These are phyloP conservation scores for Leptodermis oblonga DNA, from an alignment of 257 asterid species.

Conservation along the genomic window DNA sequence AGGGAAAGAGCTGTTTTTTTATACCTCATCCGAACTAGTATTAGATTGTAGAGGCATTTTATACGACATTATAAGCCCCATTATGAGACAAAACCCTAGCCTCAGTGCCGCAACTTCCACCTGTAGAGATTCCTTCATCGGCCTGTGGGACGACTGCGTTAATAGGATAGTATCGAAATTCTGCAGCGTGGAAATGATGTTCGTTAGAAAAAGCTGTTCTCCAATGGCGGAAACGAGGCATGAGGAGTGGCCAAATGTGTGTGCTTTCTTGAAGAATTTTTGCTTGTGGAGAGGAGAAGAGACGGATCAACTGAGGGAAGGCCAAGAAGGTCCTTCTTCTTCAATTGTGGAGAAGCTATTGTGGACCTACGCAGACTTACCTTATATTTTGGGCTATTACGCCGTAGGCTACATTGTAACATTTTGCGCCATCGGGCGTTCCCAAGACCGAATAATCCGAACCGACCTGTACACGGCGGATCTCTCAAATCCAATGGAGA, in stretches of 20 bases:
- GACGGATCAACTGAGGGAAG: conserved; percentile 38
- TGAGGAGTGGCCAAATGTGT: conserved; percentile 43
- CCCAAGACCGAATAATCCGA: conserved; percentile 35
- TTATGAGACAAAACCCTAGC: conserved; percentile 33
- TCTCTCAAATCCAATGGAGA: conserved; percentile 33
- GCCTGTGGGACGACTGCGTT: conserved; percentile 48
- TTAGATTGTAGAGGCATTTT: conserved; percentile 32
- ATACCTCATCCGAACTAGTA: conserved; percentile 24
- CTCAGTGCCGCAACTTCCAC: conserved; percentile 20
- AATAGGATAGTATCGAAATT: conserved; percentile 35
- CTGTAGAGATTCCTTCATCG: conserved; percentile 34
- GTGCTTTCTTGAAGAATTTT: conserved; percentile 32
- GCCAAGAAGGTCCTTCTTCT: conserved; percentile 34
- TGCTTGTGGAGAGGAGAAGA: conserved; percentile 55
- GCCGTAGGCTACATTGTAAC: conserved; percentile 40
- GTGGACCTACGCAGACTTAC: conserved; percentile 41
- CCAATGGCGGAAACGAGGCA: conserved; percentile 24
- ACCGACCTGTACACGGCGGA: conserved; percentile 42
- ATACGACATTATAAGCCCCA: conserved; percentile 29
- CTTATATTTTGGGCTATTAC: conserved; percentile 41
- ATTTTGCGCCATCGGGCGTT: conserved; percentile 40
- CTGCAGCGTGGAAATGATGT: conserved; percentile 36
- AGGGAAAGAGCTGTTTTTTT: conserved; percentile 43
- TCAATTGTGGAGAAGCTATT: conserved; percentile 35
- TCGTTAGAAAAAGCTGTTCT: conserved; percentile 27